Conservation (phyloP, 768 basidiomycete species). For the Royoungia palumana region DNA sequence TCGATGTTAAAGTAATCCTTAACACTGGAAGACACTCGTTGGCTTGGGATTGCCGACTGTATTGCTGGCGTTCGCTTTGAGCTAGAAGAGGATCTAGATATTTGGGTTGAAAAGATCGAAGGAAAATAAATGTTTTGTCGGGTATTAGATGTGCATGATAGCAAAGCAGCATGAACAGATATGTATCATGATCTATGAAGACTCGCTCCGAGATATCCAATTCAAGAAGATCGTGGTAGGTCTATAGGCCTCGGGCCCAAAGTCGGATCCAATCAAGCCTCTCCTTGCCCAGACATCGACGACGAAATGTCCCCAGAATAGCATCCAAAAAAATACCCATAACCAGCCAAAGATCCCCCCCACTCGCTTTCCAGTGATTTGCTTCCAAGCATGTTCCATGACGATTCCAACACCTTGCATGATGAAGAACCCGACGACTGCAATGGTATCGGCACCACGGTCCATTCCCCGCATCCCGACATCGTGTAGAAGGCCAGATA, state of each 20-base stretch:
- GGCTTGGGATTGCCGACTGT: background rate
- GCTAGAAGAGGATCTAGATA: no score
- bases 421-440: constrained; percentile 52
- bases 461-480: constrained; percentile 58
- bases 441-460: constrained; percentile 43
- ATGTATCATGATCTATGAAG: background rate
- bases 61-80: no score
- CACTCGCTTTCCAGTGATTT: constrained; percentile 43
- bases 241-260: constrained; percentile 15
- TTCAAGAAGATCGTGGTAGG: constrained; percentile 15
- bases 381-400: constrained; percentile 47
- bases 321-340: constrained; percentile 50
- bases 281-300: constrained; percentile 40
- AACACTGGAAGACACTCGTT: no score
- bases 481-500: constrained; percentile 62
- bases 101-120: no score
- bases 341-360: constrained; percentile 46
- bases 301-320: constrained; percentile 45
- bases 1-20: no score
- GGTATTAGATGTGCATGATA: no score
- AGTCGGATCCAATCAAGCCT: constrained; percentile 18
- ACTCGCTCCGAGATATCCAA: constrained; percentile 2
- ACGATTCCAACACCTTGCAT: constrained; percentile 52
- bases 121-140: no score
- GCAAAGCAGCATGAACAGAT: background rate